Percentiles rank a stretch among this genome's conserved stretches.
phyloP scores from a whole-genome alignment of 2,329 filamentous ascomycete genomes.

The Cytospora schulzeri region DNA sequence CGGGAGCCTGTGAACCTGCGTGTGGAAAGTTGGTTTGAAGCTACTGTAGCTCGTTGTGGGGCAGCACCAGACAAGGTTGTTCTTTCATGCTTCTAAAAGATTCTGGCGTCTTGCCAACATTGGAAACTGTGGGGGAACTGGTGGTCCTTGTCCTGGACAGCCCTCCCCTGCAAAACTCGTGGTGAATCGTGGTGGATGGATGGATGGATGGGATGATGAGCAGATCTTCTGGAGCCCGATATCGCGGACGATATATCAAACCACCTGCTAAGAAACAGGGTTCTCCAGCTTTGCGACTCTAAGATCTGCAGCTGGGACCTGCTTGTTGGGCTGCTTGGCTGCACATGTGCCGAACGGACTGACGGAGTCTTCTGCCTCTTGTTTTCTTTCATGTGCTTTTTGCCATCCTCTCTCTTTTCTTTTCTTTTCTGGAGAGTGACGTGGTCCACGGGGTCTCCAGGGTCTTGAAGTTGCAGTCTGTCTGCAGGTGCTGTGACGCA shows the following conservation, averaged over 20 bases:
- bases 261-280: not conserved
- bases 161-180: conserved; percentile 19
- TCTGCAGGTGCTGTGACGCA: not conserved
- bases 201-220: not conserved
- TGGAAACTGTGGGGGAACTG: conserved; percentile 15
- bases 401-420: too few species aligned
- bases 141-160: conserved; percentile 11
- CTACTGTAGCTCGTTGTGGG: not conserved
- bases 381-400: not conserved
- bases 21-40: not conserved
- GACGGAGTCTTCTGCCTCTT: not conserved
- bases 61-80: conserved; percentile 23
- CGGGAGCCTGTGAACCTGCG: conserved; percentile 2
- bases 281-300: conserved; percentile 17
- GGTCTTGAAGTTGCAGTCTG: not conserved
- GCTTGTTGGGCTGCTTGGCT: too few species aligned
- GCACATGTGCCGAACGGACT: not conserved
- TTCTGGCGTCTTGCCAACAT: conserved; percentile 20
- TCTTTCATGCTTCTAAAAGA: conserved; percentile 23
- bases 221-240: conserved; percentile 15
- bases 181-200: conserved; percentile 2
- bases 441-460: not conserved
- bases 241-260: conserved; percentile 6
- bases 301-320: not conserved
- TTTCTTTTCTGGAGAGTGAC: too few species aligned